phyloP scores from a whole-genome alignment of 768 basidiomycete species.

The Hericium erinaceus region DNA sequence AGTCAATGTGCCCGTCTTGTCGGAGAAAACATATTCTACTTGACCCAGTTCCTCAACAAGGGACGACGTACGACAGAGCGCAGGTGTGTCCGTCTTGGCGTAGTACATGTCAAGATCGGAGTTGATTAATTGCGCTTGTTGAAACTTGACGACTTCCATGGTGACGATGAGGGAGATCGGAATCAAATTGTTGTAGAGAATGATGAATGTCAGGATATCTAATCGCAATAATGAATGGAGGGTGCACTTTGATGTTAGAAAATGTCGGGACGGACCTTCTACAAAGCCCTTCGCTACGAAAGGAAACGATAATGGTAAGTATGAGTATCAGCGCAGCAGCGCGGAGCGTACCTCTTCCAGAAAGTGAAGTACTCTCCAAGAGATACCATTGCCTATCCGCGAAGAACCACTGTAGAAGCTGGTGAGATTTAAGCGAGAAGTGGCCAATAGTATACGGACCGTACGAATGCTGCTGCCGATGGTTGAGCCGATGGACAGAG shows the following conservation, averaged over 20 bases:
- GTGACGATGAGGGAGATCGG: constrained; percentile 99
- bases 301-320: constrained; percentile 3
- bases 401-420: constrained; percentile 63
- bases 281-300: constrained; percentile 62
- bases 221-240: constrained; percentile 4
- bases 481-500: constrained; percentile 83
- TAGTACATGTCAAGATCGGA: constrained; percentile 99
- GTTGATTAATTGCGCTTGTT: constrained; percentile 96
- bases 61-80: constrained; percentile 94
- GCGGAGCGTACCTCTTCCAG: constrained; percentile 43
- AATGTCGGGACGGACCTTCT: constrained; percentile 47
- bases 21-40: constrained; percentile 93
- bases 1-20: constrained; percentile 92
- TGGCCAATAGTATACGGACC: constrained; percentile 25
- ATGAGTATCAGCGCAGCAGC: neutral
- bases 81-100: constrained; percentile 88
- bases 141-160: constrained; percentile 98
- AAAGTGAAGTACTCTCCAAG: constrained; percentile 47
- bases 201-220: constrained; percentile 98
- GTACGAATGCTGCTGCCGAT: constrained; percentile 86
- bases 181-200: constrained; percentile 97
- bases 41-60: constrained; percentile 98
- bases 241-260: too few relatives aligned
- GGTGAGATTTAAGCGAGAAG: neutral
- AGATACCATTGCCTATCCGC: constrained; percentile 89